Percentiles rank a stretch among this genome's conserved stretches.
Evolutionary conservation across 1,284 basidiomycete genomes (phyloP).

Genomic region (Papiliotrema nemorosa): DNA sequence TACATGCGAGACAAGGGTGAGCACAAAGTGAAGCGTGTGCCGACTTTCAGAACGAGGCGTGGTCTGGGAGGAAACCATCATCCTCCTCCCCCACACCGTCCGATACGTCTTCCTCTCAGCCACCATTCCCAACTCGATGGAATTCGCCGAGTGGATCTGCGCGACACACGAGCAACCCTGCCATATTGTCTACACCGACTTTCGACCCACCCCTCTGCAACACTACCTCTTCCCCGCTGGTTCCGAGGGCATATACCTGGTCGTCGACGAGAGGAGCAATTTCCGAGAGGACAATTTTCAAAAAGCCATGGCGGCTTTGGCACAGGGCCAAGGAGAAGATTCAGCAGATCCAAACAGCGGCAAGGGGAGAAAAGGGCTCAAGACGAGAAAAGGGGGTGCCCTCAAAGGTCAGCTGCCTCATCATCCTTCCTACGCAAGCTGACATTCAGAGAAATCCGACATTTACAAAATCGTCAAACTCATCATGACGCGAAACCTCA

Average conservation of each 20-base stretch:
- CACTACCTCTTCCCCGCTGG: slow-evolving; percentile 98
- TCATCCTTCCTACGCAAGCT: background rate
- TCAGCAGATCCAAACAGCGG: slow-evolving; percentile 77
- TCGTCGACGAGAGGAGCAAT: slow-evolving; percentile 95
- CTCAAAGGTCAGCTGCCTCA: slow-evolving; percentile 66
- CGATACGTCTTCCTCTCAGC: slow-evolving; percentile 99
- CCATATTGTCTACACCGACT: slow-evolving; percentile 99
- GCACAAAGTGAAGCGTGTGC: slow-evolving; percentile 4
- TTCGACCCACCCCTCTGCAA: slow-evolving; percentile 94
- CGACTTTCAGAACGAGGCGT: slow-evolving; percentile 54
- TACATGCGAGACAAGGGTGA: slow-evolving; percentile 94
- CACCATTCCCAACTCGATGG: slow-evolving; percentile 99
- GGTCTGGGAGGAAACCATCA: slow-evolving; percentile 79
- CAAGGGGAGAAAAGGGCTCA: slow-evolving; percentile 75
- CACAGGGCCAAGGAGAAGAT: slow-evolving; percentile 83
- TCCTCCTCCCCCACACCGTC: slow-evolving; percentile 90
- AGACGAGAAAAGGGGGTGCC: slow-evolving; percentile 82
- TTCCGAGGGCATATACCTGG: slow-evolving; percentile 94
- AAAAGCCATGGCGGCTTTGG: slow-evolving; percentile 94
- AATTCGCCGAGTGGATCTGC: slow-evolving; percentile 99
- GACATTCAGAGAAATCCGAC: slow-evolving; percentile 54
- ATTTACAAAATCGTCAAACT: slow-evolving; percentile 98
- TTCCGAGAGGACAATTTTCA: slow-evolving; percentile 97
- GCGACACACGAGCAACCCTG: slow-evolving; percentile 97
- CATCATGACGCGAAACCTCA: slow-evolving; percentile 98